phyloP scores from a whole-genome alignment of 345 rosid species.

The Zanthoxylum bungeanum region DNA sequence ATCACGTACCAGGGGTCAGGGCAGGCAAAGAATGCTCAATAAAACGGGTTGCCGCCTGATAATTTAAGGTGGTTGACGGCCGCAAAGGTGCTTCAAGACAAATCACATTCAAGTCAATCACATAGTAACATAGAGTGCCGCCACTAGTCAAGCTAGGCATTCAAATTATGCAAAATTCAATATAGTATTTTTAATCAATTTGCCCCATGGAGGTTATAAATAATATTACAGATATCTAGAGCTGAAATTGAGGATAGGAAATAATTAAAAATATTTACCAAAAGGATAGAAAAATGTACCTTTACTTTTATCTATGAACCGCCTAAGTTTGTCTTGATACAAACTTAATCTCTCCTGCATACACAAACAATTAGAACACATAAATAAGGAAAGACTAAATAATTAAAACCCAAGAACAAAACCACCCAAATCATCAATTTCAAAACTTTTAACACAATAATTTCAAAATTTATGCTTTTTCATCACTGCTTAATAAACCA shows the following conservation, averaged over 20 bases:
- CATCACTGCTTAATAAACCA: background rate
- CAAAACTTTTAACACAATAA: background rate
- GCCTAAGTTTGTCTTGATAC: constrained; percentile 67
- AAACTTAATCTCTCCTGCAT: constrained; percentile 68
- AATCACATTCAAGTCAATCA: constrained; percentile 6
- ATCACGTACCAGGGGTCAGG: constrained; percentile 65
- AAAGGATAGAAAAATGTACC: constrained; percentile 39
- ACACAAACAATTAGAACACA: constrained; percentile 11
- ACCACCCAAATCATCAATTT: background rate
- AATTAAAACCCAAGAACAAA: background rate
- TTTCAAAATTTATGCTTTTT: background rate
- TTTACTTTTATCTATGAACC: constrained; percentile 54
- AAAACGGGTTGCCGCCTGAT: constrained; percentile 83
- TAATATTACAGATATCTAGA: background rate
- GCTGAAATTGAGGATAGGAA: background rate
- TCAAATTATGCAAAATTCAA: background rate
- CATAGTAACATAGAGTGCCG: background rate
- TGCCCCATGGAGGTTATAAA: background rate
- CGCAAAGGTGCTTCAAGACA: constrained; percentile 61
- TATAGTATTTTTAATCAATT: background rate
- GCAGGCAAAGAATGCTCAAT: constrained; percentile 87
- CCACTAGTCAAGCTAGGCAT: background rate
- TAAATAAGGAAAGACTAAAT: background rate
- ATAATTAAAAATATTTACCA: background rate
- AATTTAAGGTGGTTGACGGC: constrained; percentile 72